phyloP scores from a whole-genome alignment of 2,329 filamentous ascomycete species.

The Colletotrichum truncatum region DNA sequence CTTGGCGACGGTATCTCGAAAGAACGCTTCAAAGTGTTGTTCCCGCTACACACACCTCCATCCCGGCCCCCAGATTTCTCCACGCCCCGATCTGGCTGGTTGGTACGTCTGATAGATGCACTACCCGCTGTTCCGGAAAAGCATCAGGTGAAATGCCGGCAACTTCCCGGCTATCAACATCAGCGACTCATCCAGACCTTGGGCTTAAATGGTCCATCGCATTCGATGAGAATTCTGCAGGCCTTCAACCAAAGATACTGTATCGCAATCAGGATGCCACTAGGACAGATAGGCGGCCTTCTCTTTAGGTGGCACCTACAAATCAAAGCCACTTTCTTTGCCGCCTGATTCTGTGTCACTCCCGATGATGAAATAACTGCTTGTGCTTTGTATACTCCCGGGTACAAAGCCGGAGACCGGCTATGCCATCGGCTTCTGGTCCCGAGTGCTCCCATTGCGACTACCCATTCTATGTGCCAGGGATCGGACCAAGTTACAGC shows the following conservation, averaged over 20 bases:
- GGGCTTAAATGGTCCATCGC: neutral
- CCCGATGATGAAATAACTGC: too few relatives aligned
- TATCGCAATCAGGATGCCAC: too few relatives aligned
- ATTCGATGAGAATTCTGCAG: neutral
- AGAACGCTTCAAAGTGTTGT: neutral
- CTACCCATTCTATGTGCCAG: too few relatives aligned
- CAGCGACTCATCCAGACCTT: neutral
- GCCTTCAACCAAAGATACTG: too few relatives aligned
- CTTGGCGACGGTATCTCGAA: neutral
- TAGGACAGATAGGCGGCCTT: too few relatives aligned
- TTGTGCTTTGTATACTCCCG: neutral
- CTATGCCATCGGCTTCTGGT: neutral
- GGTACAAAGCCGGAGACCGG: neutral
- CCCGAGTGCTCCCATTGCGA: too few relatives aligned
- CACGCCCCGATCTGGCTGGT: neutral
- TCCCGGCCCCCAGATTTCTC: constrained; percentile 10
- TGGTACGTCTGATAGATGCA: neutral
- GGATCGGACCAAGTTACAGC: neutral
- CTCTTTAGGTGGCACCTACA: too few relatives aligned
- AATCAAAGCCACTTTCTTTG: neutral
- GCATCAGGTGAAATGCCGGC: neutral
- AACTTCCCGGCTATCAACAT: neutral
- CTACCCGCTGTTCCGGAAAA: neutral
- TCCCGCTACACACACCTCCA: constrained; percentile 2
- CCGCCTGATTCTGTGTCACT: too few relatives aligned